These are phyloP conservation scores for Dactylellina sp. DNA, from an alignment of 2,329 filamentous ascomycete species.

Conservation along the genomic window DNA sequence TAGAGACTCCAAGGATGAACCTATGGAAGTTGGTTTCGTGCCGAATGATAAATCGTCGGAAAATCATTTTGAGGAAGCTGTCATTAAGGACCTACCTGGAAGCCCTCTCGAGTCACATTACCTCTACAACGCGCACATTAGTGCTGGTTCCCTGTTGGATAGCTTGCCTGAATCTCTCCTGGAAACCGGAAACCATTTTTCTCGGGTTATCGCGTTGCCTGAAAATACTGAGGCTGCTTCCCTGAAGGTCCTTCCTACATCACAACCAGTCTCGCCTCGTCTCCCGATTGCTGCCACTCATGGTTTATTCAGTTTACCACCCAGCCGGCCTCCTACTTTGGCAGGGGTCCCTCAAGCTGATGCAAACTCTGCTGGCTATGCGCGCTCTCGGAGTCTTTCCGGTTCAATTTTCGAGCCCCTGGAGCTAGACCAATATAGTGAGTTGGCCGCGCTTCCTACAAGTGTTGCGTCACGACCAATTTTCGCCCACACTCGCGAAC, in stretches of 20 bases:
- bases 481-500: slow-evolving; percentile 17
- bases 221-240: neutral
- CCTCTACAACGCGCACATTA: neutral
- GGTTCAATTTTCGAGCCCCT: slow-evolving; percentile 37
- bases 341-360: slow-evolving; percentile 7
- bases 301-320: slow-evolving; percentile 12
- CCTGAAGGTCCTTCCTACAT: slow-evolving; percentile 9
- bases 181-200: neutral
- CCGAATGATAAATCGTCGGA: neutral
- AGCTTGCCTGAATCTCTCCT: slow-evolving; percentile 22
- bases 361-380: slow-evolving; percentile 1
- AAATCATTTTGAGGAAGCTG: neutral
- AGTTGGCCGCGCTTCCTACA: slow-evolving; percentile 37
- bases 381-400: slow-evolving; percentile 7
- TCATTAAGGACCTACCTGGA: slow-evolving; percentile 1
- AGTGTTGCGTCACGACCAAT: slow-evolving; percentile 27
- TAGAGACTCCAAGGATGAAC: no score
- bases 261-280: slow-evolving; percentile 11
- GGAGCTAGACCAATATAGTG: slow-evolving; percentile 29
- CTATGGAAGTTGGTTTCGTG: no score
- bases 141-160: neutral
- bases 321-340: slow-evolving; percentile 33
- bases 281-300: neutral
- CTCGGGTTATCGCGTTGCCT: neutral
- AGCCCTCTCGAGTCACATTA: slow-evolving; percentile 17